Evolutionary conservation across 176 grass and related monocot species (phyloP).

Genomic region (Carex kokanica): DNA sequence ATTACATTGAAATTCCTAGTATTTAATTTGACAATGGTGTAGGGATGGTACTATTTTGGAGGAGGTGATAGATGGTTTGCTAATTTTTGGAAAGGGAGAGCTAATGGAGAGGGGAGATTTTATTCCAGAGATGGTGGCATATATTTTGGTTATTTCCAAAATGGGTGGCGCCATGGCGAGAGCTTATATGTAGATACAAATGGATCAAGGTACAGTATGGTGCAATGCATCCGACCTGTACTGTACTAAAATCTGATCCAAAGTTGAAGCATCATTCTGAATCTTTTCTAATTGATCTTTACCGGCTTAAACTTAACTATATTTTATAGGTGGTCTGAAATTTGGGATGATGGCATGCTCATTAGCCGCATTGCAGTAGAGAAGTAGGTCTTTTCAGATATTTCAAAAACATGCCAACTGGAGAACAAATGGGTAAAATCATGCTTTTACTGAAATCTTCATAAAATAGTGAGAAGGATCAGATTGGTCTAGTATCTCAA

Average conservation of each 20-base stretch:
- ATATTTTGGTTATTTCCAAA: constrained; percentile 83
- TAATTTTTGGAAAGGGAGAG: constrained; percentile 93
- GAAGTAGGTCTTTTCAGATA: constrained; percentile 24
- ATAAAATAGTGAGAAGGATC: background rate
- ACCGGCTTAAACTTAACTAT: background rate
- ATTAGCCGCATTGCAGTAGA: constrained; percentile 38
- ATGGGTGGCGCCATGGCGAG: constrained; percentile 81
- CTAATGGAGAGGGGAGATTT: constrained; percentile 92
- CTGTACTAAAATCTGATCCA: background rate
- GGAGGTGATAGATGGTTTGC: constrained; percentile 80
- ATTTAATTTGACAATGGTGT: constrained; percentile 5
- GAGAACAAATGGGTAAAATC: background rate
- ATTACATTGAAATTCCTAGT: background rate
- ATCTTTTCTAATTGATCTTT: background rate
- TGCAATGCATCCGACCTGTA: background rate
- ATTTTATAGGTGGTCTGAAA: constrained; percentile 68
- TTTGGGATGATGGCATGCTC: constrained; percentile 75
- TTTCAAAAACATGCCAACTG: background rate
- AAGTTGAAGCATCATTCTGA: background rate
- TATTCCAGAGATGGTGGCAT: constrained; percentile 76
- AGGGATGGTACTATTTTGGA: constrained; percentile 95
- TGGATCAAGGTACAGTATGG: constrained; percentile 54
- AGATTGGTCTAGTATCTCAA: background rate
- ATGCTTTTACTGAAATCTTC: constrained; percentile 11
- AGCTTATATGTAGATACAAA: constrained; percentile 58